Base-by-base conservation (phyloP, 2,329 filamentous ascomycete species). In the Madurella mycetomatis region DNA sequence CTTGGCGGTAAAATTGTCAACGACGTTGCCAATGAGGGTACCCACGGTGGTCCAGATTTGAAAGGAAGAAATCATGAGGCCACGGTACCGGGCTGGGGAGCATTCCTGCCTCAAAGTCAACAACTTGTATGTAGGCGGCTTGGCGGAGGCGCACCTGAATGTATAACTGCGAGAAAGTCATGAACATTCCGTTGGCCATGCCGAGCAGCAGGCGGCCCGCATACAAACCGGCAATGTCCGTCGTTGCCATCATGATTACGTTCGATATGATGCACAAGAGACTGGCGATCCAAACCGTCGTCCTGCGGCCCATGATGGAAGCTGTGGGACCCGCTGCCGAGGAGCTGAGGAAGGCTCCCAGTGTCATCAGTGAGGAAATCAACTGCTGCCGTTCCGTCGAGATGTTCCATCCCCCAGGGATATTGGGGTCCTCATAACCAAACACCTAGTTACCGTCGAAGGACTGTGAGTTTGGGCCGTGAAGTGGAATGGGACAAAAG, bases 211-310 rank as follows among this genome's bases (percentile, higher is more conserved):
- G 63, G 41, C 80, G 75, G 9, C 77, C 80, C 12, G 73, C 71
- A 53, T 83, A 82, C 5, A 83, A 71, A 1, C 73, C 77, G 13
- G 70, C 76, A 40, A 83, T 80, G 51, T 69, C 66, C 2, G 69
- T 73, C 0, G 77, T 80, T 2, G 74, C 70, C 77, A 82, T 82
- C 79, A 82, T 82, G 60, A 81, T 71, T 16, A 80, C 68, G 57
- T 81, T 81, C 8, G 78, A 69, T 2, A 77, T 67, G 52, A 70
- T 72, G 58, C 77, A 80, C 11, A 79, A 66, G 1, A 76, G 17
- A 48, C 75, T 76, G 1, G 77, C 78, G 3, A 71, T 48, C 73
- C 73, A 76, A 9, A 76, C 65, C n/a, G 69, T 70, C 42, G 66
- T 54, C 43, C 67, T 73, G 12, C 70, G 57, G 58, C 63, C 57